phyloP scores from a whole-genome alignment of 2,329 filamentous ascomycete genomes.

The Cordyceps fumosorosea region DNA sequence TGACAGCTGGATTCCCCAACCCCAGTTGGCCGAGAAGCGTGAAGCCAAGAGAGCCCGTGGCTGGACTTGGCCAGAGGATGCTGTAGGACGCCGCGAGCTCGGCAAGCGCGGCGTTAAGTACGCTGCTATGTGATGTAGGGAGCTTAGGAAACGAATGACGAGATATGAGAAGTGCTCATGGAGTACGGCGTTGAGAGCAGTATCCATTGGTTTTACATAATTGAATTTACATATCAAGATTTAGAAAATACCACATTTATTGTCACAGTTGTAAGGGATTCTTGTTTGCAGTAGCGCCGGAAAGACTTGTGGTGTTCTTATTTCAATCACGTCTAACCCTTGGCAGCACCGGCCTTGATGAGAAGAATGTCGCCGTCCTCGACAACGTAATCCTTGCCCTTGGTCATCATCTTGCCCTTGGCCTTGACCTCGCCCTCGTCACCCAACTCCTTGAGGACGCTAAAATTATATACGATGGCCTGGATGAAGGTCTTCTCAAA shows the following conservation, averaged over 20 bases:
- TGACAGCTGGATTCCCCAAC: slow-evolving; percentile 70
- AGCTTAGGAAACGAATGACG: background rate
- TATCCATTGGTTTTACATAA: background rate
- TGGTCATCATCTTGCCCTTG: slow-evolving; percentile 95
- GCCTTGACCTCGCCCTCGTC: slow-evolving; percentile 85
- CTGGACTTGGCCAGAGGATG: slow-evolving; percentile 71
- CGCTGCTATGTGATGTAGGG: background rate
- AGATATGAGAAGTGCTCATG: background rate
- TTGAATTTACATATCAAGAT: background rate
- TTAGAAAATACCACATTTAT: no score
- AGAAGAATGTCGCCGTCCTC: slow-evolving; percentile 77
- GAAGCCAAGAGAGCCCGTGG: slow-evolving; percentile 67
- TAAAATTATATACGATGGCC: slow-evolving; percentile 87
- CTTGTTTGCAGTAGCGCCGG: background rate
- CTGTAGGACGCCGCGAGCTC: slow-evolving; percentile 64
- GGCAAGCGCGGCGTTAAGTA: slow-evolving; percentile 60
- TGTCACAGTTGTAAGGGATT: background rate
- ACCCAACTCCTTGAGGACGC: slow-evolving; percentile 71
- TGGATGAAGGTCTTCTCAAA: slow-evolving; percentile 99
- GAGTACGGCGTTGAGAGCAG: background rate
- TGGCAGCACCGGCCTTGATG: slow-evolving; percentile 84
- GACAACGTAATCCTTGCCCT: slow-evolving; percentile 94
- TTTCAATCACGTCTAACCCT: slow-evolving; percentile 43
- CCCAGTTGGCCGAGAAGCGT: slow-evolving; percentile 66
- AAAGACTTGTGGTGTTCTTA: slow-evolving; percentile 7